Base-by-base conservation (phyloP, 1,284 basidiomycete genomes). In the Microstroma glucosiphilum region DNA sequence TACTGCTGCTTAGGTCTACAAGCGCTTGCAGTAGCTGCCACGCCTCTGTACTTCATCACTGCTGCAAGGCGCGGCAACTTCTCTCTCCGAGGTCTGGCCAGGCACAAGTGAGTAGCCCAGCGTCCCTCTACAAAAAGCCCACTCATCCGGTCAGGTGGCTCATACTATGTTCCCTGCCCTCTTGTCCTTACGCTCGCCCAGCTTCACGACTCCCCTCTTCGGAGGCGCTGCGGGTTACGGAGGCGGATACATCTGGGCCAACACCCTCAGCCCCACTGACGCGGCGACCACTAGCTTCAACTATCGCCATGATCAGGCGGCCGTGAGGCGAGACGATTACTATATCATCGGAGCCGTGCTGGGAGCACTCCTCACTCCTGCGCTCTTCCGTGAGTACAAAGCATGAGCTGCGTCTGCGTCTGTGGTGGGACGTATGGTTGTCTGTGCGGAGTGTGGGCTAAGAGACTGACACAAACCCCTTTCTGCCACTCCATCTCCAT, bases 1-100 rank as follows among this genome's bases (percentile, higher is more conserved):
- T 37, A 37, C 30, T 9, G 30, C 30, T 37, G 30, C 9, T 37
- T 9, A 37, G 30, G 30, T 37, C 23, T 48, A 12, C 46, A 48
- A 48, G 46, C 23, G 46, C n/a, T n/a, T 48, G 46, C 51, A 23
- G 51, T 54, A 17, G 51, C 51, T 19, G 51, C 51, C 15, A 54
- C 51, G n/a, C 51, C 51, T 7, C 21, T 54, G 6, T 54, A 54
- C 15, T 25, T 54, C 21, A 19, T 54, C 21, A 54, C n/a, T 26
- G n/a, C 51, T 6, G 21, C 25, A 26, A 54, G 51, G 51, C n/a
- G 25, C 13, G 51, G 51, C 8, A 25, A 15, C 15, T 54, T 54
- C 51, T 23, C 51, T 17, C 25, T 54, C 25, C 19, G 26, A 21
- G 26, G 51, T 15, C 51, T 54, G 21, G 51, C 25, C n/a, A 21